Percentiles rank a stretch among this genome's conserved stretches.
Conservation (phyloP, 352 stramenopile species). For the Phytophthora aleatoria region DNA sequence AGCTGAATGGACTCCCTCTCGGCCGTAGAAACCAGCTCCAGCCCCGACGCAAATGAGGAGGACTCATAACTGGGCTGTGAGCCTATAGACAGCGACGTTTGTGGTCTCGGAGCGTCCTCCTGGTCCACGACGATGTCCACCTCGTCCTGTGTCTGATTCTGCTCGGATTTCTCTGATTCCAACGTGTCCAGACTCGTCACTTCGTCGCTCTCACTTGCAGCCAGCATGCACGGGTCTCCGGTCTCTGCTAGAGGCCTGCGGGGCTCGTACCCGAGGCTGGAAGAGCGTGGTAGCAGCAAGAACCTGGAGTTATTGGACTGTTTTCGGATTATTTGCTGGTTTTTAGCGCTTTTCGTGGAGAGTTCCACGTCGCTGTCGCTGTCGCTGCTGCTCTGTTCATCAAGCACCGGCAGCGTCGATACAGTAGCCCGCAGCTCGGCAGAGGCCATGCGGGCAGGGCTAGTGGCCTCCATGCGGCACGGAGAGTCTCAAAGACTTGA, state of each 20-base stretch:
- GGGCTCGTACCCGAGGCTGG: constrained; percentile 21
- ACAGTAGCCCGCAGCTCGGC: constrained; percentile 11
- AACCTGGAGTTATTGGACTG: constrained; percentile 12
- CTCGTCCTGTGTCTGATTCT: constrained; percentile 5
- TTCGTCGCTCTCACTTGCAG: constrained; percentile 24
- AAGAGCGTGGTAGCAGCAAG: constrained; percentile 21
- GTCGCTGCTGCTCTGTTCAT: constrained; percentile 20
- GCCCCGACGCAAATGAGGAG: constrained; percentile 11
- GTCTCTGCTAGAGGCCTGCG: constrained; percentile 7
- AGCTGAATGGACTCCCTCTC: constrained; percentile 15
- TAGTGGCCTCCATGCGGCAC: constrained; percentile 12
- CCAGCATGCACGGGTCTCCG: constrained; percentile 37
- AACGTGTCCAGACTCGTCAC: constrained; percentile 32
- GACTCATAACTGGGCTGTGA: constrained; percentile 10
- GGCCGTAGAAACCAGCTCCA: constrained; percentile 17
- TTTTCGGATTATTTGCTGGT: constrained; percentile 1
- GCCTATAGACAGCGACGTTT: constrained; percentile 2
- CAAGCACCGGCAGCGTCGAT: constrained; percentile 19
- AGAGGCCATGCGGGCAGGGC: not conserved
- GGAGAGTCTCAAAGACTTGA: no score
- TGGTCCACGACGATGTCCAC: constrained; percentile 13
- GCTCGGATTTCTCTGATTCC: constrained; percentile 12
- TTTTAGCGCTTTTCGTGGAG: not conserved
- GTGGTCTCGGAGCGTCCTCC: not conserved
- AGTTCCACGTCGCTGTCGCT: constrained; percentile 18